Conservation (phyloP, 768 basidiomycete genomes). For the Russula abietina region DNA sequence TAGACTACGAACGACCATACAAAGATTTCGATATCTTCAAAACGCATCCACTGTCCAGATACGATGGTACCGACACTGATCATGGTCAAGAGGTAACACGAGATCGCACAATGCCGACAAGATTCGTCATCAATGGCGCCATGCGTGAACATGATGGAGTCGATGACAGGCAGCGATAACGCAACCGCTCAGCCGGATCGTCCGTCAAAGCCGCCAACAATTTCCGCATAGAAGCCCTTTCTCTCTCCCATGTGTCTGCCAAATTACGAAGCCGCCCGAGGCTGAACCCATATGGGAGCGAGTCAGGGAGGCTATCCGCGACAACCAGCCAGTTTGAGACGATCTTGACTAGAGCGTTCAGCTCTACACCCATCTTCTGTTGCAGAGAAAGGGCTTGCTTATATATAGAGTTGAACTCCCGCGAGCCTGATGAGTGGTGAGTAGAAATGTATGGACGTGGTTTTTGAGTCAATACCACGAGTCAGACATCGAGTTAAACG, state of each 20-base stretch:
- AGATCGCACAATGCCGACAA: no score
- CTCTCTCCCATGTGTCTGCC: not conserved
- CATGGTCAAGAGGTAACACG: no score
- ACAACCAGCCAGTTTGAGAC: not conserved
- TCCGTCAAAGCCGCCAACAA: not conserved
- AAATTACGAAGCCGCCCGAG: not conserved
- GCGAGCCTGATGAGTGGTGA: not conserved
- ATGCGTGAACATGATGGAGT: no score
- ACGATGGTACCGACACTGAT: no score
- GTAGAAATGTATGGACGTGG: not conserved
- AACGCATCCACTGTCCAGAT: no score
- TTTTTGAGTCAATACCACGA: no score
- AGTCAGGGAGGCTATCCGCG: not conserved
- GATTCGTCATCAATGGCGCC: no score
- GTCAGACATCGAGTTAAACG: no score
- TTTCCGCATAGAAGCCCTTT: not conserved
- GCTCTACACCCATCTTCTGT: not conserved
- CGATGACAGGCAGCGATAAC: no score
- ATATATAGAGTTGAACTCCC: not conserved
- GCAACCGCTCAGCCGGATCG: not conserved
- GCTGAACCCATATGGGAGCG: not conserved
- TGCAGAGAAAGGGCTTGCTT: not conserved
- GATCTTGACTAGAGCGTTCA: not conserved
- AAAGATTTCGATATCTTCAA: no score
- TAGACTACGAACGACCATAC: no score